Evolutionary conservation across 495 filamentous ascomycete species (phyloP), one percentile per base, ranked within the genome.

Genomic region (Penicillium desertorum): DNA sequence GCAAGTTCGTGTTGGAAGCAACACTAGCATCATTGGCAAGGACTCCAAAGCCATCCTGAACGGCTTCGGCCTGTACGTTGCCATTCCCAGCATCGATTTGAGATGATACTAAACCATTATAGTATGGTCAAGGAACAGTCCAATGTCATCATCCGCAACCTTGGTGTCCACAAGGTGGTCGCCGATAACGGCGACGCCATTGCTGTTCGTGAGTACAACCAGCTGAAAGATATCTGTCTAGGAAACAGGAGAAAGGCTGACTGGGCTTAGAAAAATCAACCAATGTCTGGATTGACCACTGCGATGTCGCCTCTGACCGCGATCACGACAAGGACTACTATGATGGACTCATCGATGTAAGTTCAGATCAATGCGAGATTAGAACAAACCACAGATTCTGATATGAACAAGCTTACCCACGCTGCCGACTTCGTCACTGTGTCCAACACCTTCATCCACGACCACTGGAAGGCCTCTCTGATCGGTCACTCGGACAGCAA

Each of bases 261-360:
- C 43, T 0, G 1, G 1, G 8, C 17, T 17, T 44, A 74, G 66
- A 79, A 65, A 60, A 75, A 60, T 51, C 69, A n/a, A 83, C 70
- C 58, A 87, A 88, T 54, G 76, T 89, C 39, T 88, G 86, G 85
- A 73, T 88, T 32, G 86, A 90, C 69, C 86, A 88, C 68, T 79
- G 77, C 69, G 86, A 90, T 62, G 75, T 90, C 12, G 81, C 79
- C 27, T 83, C 80, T 30, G 77, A 84, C 63, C 65, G 69, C 25
- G 72, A 74, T 61, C 73, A 76, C 59, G 78, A 76, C 72, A 87
- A 86, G 61, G 85, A 88, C 70, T 84, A 83, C 65, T 88, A 88
- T 65, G 86, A 88, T 60, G 86, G 86, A 0, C 75, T 88, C 0
- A 66, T 88, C 34, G 86, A 88, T 63, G 70, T 87, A 54, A 77